Evolutionary conservation across 208 protist species (phyloP), one percentile per base, ranked within the genome.

Genomic region (Naegleria lovaniensis): DNA sequence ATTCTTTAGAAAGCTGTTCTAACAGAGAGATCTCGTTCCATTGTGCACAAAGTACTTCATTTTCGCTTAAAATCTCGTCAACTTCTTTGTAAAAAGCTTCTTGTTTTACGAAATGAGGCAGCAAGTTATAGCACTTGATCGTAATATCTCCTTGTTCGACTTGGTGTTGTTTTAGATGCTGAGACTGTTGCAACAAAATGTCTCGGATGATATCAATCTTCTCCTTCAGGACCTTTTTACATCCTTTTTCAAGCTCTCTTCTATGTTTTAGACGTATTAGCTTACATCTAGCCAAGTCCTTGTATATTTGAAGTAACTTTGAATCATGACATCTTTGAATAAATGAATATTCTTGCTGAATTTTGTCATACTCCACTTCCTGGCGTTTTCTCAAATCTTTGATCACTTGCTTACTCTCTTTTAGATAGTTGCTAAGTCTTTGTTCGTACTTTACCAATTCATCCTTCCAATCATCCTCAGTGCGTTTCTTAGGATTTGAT

Each of bases 401-500:
- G 29, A 87, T 48, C 0, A 51, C 22, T 22, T 87, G 19, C 19
- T n/a, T 41, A 29, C 83, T 51, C 11, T 87, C 83, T 39, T 87
- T 87, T 1, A 87, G 40, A 16, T 52, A 40, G 33, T 87, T 40
- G 15, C 9, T 29, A 25, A 87, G 40, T 51, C 41, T 40, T 51
- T 87, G 36, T 11, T 87, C 83, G 19, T 87, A 87, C 43, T 87
- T 87, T 29, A 25, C 43, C 41, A 87, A 52, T 87, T 87, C 83
- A 9, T 87, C 75, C 29, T 15, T 22, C 55, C 55, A 67, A 67
- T 67, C 55, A 15, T 67, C 55, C 19, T 67, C 55, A 19, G 19
- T 67, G 3, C 55, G 11, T 29, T 67, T 67, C 55, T 67, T 67
- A 29, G 55, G 55, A 67, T 15, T 29, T 29, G 55, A 67, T 67